A percentile compares a stretch with the other conserved stretches of the same genome.
phyloP scores from a whole-genome alignment of 176 grass and related monocot species.

The Raddia guianensis region DNA sequence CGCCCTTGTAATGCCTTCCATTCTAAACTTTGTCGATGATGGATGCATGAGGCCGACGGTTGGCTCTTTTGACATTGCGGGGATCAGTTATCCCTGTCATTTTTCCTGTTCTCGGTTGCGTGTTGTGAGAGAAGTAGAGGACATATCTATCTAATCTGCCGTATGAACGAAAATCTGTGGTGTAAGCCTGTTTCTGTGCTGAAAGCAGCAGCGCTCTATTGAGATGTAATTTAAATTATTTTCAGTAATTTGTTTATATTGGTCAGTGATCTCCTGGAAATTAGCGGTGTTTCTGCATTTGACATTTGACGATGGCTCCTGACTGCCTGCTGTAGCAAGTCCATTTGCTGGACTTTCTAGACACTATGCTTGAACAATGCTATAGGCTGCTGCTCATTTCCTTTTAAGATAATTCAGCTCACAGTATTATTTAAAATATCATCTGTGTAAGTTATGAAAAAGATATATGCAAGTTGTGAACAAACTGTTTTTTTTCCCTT shows the following conservation, averaged over 20 bases:
- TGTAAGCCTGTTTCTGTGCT: constrained; percentile 31
- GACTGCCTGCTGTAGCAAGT: neutral
- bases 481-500: no score
- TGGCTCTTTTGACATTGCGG: constrained; percentile 19
- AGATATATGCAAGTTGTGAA: neutral
- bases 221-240: constrained; percentile 40
- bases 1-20: constrained; percentile 41
- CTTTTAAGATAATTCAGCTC: neutral
- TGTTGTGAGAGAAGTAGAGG: constrained; percentile 44
- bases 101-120: constrained; percentile 42
- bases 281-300: neutral
- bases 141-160: constrained; percentile 30
- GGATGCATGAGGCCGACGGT: constrained; percentile 33
- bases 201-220: neutral
- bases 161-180: constrained; percentile 34
- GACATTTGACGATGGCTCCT: neutral
- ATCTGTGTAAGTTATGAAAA: neutral
- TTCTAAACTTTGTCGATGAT: neutral
- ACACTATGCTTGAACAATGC: constrained; percentile 2
- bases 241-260: constrained; percentile 8
- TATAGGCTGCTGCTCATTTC: neutral
- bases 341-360: constrained; percentile 32
- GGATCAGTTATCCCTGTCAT: constrained; percentile 29
- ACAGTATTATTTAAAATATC: neutral
- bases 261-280: neutral